Base-by-base conservation (phyloP, 441 rosid species). In the Aquilaria agallochum region DNA sequence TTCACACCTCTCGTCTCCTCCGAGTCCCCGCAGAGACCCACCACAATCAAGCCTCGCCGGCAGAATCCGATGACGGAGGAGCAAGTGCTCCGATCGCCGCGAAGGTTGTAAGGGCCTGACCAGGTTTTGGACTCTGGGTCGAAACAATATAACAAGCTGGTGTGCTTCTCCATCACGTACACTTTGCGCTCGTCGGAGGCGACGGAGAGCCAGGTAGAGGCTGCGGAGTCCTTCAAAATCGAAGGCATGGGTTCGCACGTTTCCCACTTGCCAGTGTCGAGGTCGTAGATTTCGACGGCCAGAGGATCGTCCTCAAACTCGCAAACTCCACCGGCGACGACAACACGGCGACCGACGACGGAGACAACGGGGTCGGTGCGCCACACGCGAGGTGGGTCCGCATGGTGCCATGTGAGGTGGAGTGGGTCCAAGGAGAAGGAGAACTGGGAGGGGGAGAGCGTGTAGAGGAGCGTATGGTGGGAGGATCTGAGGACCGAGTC, bases 351-450 rank as follows among this genome's bases (percentile, higher is more conserved):
- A 3, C 87, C 95, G 0, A 86, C 84, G 5, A 76, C 12, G 4
- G 87, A 86, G 0, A 87, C 89, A 15, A 89, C 53, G 3, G 98
- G 98, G 68, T 87, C 96, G 4, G 71, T 30, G 15, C 95, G 75
- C 92, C 93, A 87, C 1, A 79, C 68, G 10, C 46, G 69, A 4
- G 93, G 89, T 1, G 83, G 69, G 31, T 60, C 59, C 27, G 70
- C 84, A 57, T 80, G 81, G 74, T 74, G 85, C 98, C 98, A 89
- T 3, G 57, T 55, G 5, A 81, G 73, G 69, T 84, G 87, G 68
- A 92, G 78, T 3, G 91, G 80, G 76, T 89, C 98, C 55, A 62
- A 11, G 5, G 98, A 89, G 82, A 92, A 84, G 9, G 87, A 87
- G 52, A 87, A 61, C 46, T 44, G 71, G 47, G 82, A 52, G 5